Evolutionary conservation across 352 stramenopile genomes (phyloP).

Genomic region (Aphanomyces euteiches): DNA sequence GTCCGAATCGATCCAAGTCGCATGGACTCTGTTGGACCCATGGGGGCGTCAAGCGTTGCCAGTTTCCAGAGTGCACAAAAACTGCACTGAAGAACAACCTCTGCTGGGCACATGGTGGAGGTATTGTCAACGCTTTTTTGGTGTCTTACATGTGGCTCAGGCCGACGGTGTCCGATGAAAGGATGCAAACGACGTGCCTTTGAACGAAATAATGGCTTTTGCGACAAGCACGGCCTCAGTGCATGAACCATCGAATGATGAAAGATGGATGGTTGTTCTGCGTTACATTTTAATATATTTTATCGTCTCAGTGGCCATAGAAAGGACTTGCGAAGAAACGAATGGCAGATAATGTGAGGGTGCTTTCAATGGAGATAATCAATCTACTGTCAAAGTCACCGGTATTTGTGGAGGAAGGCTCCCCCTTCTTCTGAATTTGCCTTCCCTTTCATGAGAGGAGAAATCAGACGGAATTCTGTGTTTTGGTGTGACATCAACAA

Average conservation of each 20-base stretch:
- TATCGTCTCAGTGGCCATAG: no score
- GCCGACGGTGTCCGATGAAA: neutral
- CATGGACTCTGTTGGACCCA: neutral
- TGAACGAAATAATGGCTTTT: slow-evolving; percentile 1
- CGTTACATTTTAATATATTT: no score
- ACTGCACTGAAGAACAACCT: neutral
- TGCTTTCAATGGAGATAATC: no score
- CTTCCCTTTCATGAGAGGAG: no score
- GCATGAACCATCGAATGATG: neutral
- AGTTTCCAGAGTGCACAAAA: neutral
- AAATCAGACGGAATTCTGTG: no score
- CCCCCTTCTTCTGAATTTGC: no score
- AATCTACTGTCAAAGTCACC: no score
- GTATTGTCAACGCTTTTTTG: neutral
- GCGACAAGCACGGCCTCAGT: neutral
- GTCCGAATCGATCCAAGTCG: neutral
- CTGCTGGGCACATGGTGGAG: neutral
- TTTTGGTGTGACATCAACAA: no score
- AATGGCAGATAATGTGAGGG: no score
- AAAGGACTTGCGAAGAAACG: no score
- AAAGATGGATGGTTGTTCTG: no score
- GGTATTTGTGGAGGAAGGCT: no score
- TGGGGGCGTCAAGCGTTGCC: neutral
- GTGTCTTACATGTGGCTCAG: neutral
- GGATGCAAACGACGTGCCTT: neutral